Evolutionary conservation across 257 asterid genomes (phyloP).

Genomic region (Nicotiana noctiflora): DNA sequence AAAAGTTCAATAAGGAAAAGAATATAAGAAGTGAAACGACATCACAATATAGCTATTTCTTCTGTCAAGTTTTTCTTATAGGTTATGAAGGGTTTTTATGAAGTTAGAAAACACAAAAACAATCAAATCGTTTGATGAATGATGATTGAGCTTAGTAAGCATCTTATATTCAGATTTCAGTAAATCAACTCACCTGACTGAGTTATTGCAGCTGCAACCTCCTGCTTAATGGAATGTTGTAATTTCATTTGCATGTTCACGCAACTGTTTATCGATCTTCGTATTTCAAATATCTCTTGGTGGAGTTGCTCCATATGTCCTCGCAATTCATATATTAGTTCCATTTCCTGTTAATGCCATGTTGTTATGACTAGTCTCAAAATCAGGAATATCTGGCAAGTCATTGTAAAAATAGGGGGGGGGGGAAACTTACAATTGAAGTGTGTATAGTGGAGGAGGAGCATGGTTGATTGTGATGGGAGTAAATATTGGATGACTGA

Average conservation of each 20-base stretch:
- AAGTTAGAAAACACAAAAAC: not conserved
- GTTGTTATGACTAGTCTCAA: not conserved
- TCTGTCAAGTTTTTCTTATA: not conserved
- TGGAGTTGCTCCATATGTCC: constrained; percentile 78
- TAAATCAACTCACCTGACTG: constrained; percentile 41
- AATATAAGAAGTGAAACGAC: not conserved
- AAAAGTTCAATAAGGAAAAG: not conserved
- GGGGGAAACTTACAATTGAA: constrained; percentile 42
- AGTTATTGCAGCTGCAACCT: constrained; percentile 32
- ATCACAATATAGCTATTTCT: not conserved
- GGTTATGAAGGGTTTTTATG: not conserved
- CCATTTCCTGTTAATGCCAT: constrained; percentile 59
- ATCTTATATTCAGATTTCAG: not conserved
- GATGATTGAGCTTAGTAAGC: not conserved
- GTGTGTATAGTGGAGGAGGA: constrained; percentile 33
- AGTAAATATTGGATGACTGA: constrained; percentile 23
- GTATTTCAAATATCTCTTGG: constrained; percentile 63
- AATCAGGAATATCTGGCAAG: not conserved
- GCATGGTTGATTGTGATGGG: constrained; percentile 30
- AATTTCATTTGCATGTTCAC: constrained; percentile 54
- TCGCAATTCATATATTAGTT: constrained; percentile 65
- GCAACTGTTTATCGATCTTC: constrained; percentile 64
- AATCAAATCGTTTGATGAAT: not conserved
- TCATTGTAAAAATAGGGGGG: not conserved
- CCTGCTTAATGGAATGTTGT: constrained; percentile 50